Evolutionary conservation across 257 asterid species (phyloP), one percentile per base, ranked within the genome.

Genomic region (Solanum chmielewskii): DNA sequence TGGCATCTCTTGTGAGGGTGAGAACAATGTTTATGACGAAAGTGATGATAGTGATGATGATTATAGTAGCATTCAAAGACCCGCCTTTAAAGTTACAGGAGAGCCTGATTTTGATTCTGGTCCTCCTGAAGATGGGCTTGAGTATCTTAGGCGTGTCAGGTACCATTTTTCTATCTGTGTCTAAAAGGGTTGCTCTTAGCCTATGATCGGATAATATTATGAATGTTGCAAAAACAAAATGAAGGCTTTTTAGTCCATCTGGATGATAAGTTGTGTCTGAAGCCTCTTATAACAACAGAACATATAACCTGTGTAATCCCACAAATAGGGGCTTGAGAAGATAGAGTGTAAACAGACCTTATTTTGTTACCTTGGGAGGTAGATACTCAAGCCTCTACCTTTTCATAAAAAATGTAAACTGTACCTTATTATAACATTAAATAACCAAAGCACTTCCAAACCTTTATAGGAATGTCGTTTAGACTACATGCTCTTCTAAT

Each of bases 41-140:
- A 92, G 94, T 84, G 95, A 96, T 90, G 94, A 92, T 31, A 93
- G 95, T 87, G 98, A 96, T 90, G 99, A 95, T 69, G 98, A 96
- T 41, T 96, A 93, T 90, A 89, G 90, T 74, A 89, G 95, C 88
- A 92, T 97, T 85, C 98, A 93, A 92, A 95, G 90, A 90, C 97
- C 97, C 64, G 99, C 98, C 80, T 94, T 97, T 92, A 27, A 73
- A 37, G 95, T 97, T 88, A 62, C 90, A 35, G 99, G 99, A 82
- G 98, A 95, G 89, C 99, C 99, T 44, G 93, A 97, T 91, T 97
- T 97, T 92, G 98, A 95, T 73, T 94, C 98, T 76, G 99, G 99
- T 78, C 99, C 98, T 92, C 98, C 98, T 83, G 92, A 89, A 85
- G 99, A 97, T 91, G 99, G 99, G 71, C 92, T 97, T 45, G 99